A percentile compares a stretch with the other conserved stretches of the same genome.
These are phyloP conservation scores for Lepiota venenata DNA, from an alignment of 768 basidiomycete species.

Conservation along the genomic window DNA sequence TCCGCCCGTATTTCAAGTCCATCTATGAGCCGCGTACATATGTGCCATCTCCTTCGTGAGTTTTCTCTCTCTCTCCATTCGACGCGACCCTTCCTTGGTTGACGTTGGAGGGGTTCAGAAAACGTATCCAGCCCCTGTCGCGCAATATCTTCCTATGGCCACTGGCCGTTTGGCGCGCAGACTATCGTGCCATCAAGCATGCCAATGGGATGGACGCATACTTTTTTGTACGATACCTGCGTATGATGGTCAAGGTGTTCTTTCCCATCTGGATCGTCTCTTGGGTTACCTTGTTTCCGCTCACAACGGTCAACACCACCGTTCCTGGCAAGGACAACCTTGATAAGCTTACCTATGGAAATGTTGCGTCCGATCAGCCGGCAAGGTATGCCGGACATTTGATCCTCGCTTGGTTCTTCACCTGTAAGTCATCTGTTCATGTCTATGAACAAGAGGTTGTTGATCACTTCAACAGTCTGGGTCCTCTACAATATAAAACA, in stretches of 20 bases:
- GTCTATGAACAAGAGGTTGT: conserved; percentile 1
- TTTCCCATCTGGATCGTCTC: conserved; percentile 90
- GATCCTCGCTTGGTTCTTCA: conserved; percentile 72
- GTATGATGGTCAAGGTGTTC: conserved; percentile 79
- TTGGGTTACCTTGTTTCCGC: conserved; percentile 82
- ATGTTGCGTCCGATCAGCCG: conserved; percentile 50
- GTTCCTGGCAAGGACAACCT: conserved; percentile 50
- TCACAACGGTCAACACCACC: conserved; percentile 54
- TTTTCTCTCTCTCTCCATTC: conserved; percentile 9
- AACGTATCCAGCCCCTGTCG: conserved; percentile 55
- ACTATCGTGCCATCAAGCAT: conserved; percentile 57
- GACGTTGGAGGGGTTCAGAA: conserved; percentile 31
- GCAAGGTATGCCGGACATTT: conserved; percentile 76
- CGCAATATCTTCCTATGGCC: conserved; percentile 62
- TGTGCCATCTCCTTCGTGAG: conserved; percentile 40
- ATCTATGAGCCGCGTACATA: conserved; percentile 90
- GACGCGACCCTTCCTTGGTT: too few species aligned
- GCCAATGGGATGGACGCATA: conserved; percentile 90
- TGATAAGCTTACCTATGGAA: conserved; percentile 78
- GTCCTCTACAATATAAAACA: conserved; percentile 75
- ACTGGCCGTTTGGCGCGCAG: conserved; percentile 52
- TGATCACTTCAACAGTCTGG: conserved; percentile 54
- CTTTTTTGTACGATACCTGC: conserved; percentile 87
- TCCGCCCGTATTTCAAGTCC: conserved; percentile 80
- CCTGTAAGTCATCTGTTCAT: conserved; percentile 47